phyloP scores from a whole-genome alignment of 2,329 filamentous ascomycete genomes.

The Diplodia seriata region DNA sequence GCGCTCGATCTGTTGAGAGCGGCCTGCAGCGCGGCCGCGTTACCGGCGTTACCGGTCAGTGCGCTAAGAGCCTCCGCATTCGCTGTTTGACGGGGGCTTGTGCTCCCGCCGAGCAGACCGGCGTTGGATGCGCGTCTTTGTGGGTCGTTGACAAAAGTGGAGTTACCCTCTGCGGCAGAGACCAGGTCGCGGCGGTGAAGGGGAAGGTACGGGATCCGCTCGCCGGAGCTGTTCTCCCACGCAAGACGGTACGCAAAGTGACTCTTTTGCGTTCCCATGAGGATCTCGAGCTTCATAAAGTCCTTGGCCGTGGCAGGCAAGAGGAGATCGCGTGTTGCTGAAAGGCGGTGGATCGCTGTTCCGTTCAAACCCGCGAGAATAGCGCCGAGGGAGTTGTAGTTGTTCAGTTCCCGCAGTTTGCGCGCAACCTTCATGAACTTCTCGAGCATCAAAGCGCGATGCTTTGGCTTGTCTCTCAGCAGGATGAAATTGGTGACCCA shows the following conservation, averaged over 20 bases:
- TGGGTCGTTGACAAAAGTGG: constrained; percentile 75
- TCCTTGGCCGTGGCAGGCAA: constrained; percentile 75
- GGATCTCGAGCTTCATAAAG: constrained; percentile 84
- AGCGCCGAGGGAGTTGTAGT: constrained; percentile 96
- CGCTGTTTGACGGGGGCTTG: constrained; percentile 31
- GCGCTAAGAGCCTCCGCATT: constrained; percentile 18
- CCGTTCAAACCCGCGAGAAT: constrained; percentile 92
- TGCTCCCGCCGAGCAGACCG: constrained; percentile 2
- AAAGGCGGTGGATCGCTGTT: constrained; percentile 81
- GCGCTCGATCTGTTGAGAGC: constrained; percentile 42
- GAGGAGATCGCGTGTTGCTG: constrained; percentile 79
- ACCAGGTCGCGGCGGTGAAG: constrained; percentile 89
- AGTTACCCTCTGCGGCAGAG: constrained; percentile 89
- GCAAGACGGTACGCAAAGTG: constrained; percentile 95
- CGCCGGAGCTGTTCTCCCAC: constrained; percentile 92
- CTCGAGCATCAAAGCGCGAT: constrained; percentile 87
- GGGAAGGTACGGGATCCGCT: constrained; percentile 92
- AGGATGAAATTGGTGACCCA: constrained; percentile 66
- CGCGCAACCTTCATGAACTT: constrained; percentile 91
- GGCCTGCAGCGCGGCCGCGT: constrained; percentile 23
- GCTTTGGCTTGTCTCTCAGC: constrained; percentile 93
- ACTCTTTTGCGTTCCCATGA: constrained; percentile 93
- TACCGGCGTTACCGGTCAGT: constrained; percentile 14
- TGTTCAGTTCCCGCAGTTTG: constrained; percentile 88
- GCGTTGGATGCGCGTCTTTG: constrained; percentile 28